Evolutionary conservation across 164 flowering plant species (phyloP).

Genomic region (Umbellularia californica): DNA sequence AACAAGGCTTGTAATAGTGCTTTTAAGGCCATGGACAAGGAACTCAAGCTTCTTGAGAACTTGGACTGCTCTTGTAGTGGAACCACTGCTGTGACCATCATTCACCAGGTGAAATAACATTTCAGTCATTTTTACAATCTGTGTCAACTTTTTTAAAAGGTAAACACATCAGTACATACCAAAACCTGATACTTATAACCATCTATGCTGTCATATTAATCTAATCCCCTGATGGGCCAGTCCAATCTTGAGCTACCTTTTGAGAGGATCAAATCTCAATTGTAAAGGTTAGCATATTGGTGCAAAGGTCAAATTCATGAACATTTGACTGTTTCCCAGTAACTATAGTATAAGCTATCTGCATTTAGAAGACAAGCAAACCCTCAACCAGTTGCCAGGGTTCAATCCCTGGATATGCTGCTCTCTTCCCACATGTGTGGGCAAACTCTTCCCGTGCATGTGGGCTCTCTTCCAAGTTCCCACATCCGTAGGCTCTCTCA

Average conservation of each 20-base stretch:
- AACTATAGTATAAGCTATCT: too few species aligned
- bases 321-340: too few species aligned
- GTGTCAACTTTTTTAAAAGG: too few species aligned
- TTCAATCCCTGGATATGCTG: too few species aligned
- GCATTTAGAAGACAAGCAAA: too few species aligned
- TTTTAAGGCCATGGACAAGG: slow-evolving; percentile 78
- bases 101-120: slow-evolving; percentile 50
- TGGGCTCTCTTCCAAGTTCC: too few species aligned
- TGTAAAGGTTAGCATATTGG: neutral
- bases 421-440: too few species aligned
- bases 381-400: too few species aligned
- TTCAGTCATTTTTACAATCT: neutral
- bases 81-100: slow-evolving; percentile 66
- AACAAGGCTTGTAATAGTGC: slow-evolving; percentile 50
- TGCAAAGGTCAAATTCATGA: too few species aligned
- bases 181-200: neutral
- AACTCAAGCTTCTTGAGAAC: slow-evolving; percentile 57
- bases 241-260: neutral
- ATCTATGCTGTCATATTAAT: neutral
- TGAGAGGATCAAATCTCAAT: neutral
- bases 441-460: too few species aligned
- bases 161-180: too few species aligned
- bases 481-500: too few species aligned
- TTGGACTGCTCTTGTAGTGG: slow-evolving; percentile 70
- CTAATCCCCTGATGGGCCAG: neutral